Percentiles rank a stretch among this genome's conserved stretches.
Evolutionary conservation across 2,329 filamentous ascomycete species (phyloP).

Genomic region (Penicillium sp.): DNA sequence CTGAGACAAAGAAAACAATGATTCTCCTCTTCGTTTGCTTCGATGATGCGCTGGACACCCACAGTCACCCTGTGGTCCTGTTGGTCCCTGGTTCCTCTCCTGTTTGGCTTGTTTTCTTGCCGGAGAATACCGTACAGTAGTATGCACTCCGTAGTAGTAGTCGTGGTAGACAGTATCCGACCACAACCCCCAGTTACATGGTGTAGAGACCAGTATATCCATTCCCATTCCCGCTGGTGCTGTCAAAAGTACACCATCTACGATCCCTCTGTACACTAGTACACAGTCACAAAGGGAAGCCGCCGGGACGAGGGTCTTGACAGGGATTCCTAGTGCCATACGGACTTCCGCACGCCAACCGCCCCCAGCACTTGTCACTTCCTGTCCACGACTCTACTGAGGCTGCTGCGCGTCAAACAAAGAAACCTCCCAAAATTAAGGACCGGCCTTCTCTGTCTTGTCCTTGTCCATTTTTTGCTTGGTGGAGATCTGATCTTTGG

Average conservation of each 20-base stretch:
- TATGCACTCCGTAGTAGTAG: not conserved
- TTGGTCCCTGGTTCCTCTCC: not conserved
- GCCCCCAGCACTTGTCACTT: no score
- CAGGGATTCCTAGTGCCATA: not conserved
- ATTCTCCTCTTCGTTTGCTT: slow-evolving; percentile 14
- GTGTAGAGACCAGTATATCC: no score
- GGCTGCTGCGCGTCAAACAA: not conserved
- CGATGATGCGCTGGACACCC: slow-evolving; percentile 1
- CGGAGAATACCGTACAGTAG: no score
- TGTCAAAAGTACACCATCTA: no score
- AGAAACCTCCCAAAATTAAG: not conserved
- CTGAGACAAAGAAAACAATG: slow-evolving; percentile 30
- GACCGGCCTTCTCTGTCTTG: not conserved
- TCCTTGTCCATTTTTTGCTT: not conserved
- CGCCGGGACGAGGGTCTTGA: not conserved
- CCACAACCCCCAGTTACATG: no score
- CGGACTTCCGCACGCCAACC: not conserved
- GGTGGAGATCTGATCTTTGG: not conserved
- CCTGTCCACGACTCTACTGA: no score
- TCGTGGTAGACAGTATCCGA: not conserved
- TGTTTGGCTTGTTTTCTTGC: no score
- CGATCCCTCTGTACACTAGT: no score
- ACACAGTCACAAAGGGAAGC: no score
- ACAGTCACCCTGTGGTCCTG: not conserved
- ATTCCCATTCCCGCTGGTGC: no score